Conservation (phyloP, 2,329 filamentous ascomycete species). For the Colletotrichum sp. region DNA sequence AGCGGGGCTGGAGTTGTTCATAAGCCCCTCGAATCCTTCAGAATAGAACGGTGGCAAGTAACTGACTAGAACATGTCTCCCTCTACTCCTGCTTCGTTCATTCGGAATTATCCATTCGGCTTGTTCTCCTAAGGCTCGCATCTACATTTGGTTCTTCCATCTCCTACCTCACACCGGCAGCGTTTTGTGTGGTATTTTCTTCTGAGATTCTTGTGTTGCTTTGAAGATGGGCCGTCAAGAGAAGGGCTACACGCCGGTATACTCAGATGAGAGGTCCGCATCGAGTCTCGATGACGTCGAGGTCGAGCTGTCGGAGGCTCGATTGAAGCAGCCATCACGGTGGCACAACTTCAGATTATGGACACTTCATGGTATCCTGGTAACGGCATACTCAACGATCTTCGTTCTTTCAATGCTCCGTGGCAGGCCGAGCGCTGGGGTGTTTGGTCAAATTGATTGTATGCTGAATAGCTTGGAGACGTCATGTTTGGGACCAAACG, state of each 20-base stretch:
- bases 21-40: not conserved
- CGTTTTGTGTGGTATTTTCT: not conserved
- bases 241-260: not conserved
- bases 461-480: not conserved
- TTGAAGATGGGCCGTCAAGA: not conserved
- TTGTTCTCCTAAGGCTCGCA: not conserved
- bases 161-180: not conserved
- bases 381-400: not conserved
- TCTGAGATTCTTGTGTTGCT: not conserved
- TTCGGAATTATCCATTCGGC: not conserved
- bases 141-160: not conserved
- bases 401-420: not conserved
- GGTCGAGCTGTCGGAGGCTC: not conserved
- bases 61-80: not conserved
- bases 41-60: not conserved
- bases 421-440: not conserved
- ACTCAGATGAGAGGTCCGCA: not conserved
- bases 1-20: not conserved
- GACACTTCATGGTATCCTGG: not conserved
- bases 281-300: conserved; percentile 4
- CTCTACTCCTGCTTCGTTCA: not conserved
- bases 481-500: too few relatives aligned
- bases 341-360: not conserved
- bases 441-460: conserved; percentile 15
- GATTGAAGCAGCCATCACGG: not conserved